Percentiles rank a stretch among this genome's conserved stretches.
Evolutionary conservation across 179 eudicot species (phyloP).

Genomic region (Actinidia chinensis): DNA sequence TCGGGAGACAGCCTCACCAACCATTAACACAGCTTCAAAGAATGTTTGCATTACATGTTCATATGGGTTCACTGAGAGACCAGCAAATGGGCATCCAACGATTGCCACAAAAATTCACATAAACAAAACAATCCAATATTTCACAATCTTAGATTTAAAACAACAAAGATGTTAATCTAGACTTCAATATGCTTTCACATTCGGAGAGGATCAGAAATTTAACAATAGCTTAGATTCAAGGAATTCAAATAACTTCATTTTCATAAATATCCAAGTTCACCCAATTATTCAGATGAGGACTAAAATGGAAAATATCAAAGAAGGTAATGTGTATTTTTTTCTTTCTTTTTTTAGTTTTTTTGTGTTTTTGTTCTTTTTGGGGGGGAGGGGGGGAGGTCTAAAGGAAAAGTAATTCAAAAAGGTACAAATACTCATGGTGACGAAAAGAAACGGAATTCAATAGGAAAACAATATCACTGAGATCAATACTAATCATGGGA

Average conservation of each 20-base stretch:
- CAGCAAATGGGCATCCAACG: not conserved
- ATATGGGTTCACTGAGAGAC: not conserved
- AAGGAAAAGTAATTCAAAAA: not conserved
- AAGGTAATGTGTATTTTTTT: not conserved
- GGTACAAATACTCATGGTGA: not conserved
- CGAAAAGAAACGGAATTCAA: not conserved
- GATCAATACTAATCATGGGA: not conserved
- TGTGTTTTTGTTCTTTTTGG: too few species aligned
- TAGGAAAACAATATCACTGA: not conserved
- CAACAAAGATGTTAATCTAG: not conserved
- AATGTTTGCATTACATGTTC: not conserved
- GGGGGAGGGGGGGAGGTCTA: too few species aligned
- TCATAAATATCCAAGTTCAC: not conserved
- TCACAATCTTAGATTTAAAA: not conserved
- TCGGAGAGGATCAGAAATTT: slow-evolving; percentile 18
- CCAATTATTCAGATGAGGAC: not conserved
- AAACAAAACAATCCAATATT: not conserved
- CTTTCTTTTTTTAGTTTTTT: too few species aligned
- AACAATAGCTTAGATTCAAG: slow-evolving; percentile 12
- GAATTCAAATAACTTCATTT: not conserved
- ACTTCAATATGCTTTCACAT: not conserved
- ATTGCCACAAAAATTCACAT: slow-evolving; percentile 3
- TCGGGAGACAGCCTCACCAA: slow-evolving; percentile 3
- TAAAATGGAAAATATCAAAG: not conserved
- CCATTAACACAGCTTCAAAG: slow-evolving; percentile 12